Conservation (phyloP, 2,329 filamentous ascomycete genomes). For the Aspergillus sojae region DNA sequence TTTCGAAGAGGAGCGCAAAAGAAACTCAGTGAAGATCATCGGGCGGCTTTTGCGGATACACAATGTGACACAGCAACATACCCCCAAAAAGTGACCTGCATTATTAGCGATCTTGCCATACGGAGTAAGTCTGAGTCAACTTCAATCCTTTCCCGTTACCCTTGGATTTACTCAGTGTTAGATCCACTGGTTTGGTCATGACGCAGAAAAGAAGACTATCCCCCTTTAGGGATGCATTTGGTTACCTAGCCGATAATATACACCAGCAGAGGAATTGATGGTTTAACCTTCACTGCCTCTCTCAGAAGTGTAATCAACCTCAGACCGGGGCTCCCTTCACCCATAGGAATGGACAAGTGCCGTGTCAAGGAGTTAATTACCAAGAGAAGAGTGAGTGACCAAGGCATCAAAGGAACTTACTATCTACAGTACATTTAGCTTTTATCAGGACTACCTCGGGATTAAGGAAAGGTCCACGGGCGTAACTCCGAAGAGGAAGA, state of each 20-base stretch:
- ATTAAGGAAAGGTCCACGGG: neutral
- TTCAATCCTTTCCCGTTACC: neutral
- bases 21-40: neutral
- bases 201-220: neutral
- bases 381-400: neutral
- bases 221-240: neutral
- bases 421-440: neutral
- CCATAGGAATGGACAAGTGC: neutral
- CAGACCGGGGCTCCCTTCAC: neutral
- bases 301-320: neutral
- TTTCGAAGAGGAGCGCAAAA: neutral
- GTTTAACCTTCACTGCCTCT: neutral
- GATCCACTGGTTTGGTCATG: neutral
- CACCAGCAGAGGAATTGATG: neutral
- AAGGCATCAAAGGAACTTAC: neutral
- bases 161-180: neutral
- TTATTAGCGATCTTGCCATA: neutral
- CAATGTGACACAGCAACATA: neutral
- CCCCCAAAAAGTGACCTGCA: neutral
- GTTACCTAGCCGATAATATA: neutral
- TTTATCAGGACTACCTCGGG: conserved; percentile 19
- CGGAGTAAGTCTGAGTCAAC: neutral
- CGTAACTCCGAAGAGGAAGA: neutral
- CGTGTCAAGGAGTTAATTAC: neutral
- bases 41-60: neutral